A percentile compares a stretch with the other conserved stretches of the same genome.
phyloP scores from a whole-genome alignment of 2,329 filamentous ascomycete genomes.

The Beauveria medogensis region DNA sequence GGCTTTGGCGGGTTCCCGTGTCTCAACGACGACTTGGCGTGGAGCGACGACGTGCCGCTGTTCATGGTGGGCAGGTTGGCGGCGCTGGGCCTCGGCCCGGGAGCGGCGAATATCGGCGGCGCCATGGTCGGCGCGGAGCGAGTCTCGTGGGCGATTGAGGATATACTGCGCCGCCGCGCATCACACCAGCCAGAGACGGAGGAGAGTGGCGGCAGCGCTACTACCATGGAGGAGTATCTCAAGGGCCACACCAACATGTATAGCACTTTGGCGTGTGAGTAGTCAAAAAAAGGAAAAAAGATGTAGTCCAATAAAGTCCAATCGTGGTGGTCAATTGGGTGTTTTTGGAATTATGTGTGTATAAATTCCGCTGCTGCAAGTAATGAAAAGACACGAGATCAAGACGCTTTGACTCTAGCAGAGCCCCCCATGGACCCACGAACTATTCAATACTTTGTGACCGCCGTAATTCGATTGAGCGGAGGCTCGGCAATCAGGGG shows the following conservation, averaged over 20 bases:
- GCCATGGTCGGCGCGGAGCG: conserved; percentile 66
- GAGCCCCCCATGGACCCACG: too few relatives aligned
- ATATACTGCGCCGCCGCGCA: conserved; percentile 28
- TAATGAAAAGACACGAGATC: too few relatives aligned
- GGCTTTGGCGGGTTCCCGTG: conserved; percentile 61
- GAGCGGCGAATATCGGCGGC: conserved; percentile 65
- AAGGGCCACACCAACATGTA: conserved; percentile 12
- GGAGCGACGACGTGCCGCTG: conserved; percentile 63
- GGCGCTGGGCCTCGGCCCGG: conserved; percentile 60
- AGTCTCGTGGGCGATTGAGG: conserved; percentile 62
- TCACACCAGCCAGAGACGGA: conserved; percentile 10
- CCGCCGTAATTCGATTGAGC: too few relatives aligned
- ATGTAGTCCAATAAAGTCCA: too few relatives aligned
- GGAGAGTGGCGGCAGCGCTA: conserved; percentile 1
- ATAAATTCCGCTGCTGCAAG: too few relatives aligned
- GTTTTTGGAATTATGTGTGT: neutral
- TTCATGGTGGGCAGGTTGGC: conserved; percentile 65
- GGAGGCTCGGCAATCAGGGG: too few relatives aligned
- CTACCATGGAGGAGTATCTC: conserved; percentile 4
- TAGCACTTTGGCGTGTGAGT: conserved; percentile 6
- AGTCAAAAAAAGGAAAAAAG: neutral
- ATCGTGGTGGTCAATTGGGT: too few relatives aligned
- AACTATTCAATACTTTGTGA: too few relatives aligned
- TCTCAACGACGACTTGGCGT: conserved; percentile 68
- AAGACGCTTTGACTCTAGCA: too few relatives aligned